A percentile compares a stretch with the other conserved stretches of the same genome.
Evolutionary conservation across 345 rosid genomes (phyloP).

Genomic region (Moringa oleifera): DNA sequence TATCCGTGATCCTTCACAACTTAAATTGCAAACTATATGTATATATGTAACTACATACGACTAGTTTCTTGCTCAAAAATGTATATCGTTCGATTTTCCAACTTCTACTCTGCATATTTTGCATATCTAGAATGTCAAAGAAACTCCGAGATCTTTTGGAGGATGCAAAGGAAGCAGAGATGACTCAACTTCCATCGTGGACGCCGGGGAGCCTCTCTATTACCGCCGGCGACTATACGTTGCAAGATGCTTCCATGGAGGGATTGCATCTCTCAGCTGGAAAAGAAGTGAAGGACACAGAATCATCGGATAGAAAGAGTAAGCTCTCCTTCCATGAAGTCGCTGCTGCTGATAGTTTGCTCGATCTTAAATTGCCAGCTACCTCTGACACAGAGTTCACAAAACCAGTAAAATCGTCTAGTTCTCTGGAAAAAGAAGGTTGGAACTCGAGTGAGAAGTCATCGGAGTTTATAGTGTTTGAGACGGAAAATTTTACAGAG

Average conservation of each 20-base stretch:
- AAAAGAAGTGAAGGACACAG: no score
- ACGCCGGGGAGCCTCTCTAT: not conserved
- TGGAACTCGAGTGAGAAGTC: no score
- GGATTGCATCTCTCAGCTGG: not conserved
- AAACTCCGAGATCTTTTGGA: conserved; percentile 8
- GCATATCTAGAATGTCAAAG: conserved; percentile 12
- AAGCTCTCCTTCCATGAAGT: not conserved
- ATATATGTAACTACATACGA: not conserved
- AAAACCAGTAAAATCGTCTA: not conserved
- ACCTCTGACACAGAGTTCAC: not conserved
- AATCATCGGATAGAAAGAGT: not conserved
- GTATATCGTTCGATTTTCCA: not conserved
- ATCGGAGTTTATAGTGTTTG: no score
- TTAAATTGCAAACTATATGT: not conserved
- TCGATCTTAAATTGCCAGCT: not conserved
- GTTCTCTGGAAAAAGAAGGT: conserved; percentile 3
- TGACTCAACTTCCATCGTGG: not conserved
- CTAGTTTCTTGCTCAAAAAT: not conserved
- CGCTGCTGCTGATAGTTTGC: not conserved
- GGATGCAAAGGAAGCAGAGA: conserved; percentile 9
- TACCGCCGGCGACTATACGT: not conserved
- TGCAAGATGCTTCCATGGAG: not conserved
- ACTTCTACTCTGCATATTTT: not conserved
- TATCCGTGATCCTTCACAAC: not conserved
- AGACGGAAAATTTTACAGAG: no score